phyloP scores from a whole-genome alignment of 1,139 yeast species.

The Geotrichum aggregatum region DNA sequence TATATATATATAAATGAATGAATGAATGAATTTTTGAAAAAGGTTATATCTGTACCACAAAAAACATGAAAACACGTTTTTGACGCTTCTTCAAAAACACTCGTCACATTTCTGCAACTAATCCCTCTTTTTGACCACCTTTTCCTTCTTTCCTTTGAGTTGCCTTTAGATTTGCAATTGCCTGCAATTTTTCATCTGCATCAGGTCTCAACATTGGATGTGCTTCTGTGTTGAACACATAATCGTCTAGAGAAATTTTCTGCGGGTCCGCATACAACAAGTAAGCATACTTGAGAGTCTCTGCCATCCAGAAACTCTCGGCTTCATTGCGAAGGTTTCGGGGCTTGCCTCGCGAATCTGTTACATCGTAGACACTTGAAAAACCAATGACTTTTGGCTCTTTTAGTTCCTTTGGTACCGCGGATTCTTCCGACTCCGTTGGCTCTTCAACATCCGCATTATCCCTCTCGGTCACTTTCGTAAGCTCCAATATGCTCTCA shows the following conservation, averaged over 20 bases:
- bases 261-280: slow-evolving; percentile 61
- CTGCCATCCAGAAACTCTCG: slow-evolving; percentile 77
- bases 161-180: no score
- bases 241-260: slow-evolving; percentile 60
- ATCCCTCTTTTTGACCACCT: no score
- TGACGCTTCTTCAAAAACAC: no score
- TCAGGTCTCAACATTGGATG: slow-evolving; percentile 52
- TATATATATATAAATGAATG: no score
- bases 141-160: no score
- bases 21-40: no score
- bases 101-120: no score
- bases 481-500: slow-evolving; percentile 44
- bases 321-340: slow-evolving; percentile 43
- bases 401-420: no score
- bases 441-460: background rate
- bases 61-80: no score
- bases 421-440: background rate
- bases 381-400: slow-evolving; percentile 38
- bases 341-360: slow-evolving; percentile 29
- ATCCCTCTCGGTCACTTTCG: slow-evolving; percentile 19
- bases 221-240: slow-evolving; percentile 75
- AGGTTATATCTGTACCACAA: no score
- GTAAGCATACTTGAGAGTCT: slow-evolving; percentile 71
- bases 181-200: no score
- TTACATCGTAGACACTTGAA: slow-evolving; percentile 53